Evolutionary conservation across 2,329 filamentous ascomycete species (phyloP).

Genomic region (Aspergillus sp.): DNA sequence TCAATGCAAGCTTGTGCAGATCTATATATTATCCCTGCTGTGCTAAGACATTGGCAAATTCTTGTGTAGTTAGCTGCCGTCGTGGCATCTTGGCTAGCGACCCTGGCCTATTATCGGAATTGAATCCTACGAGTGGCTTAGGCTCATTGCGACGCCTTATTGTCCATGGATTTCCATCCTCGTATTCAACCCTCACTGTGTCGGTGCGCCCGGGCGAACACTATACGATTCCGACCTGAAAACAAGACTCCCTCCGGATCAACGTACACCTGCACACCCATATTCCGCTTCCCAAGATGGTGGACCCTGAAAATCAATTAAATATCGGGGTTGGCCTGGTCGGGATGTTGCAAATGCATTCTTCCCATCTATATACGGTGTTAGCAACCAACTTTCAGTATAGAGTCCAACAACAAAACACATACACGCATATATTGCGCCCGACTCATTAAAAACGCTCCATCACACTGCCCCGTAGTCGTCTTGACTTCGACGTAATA

Average conservation of each 20-base stretch:
- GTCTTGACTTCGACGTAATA: slow-evolving; percentile 57
- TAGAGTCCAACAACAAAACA: background rate
- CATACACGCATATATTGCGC: slow-evolving; percentile 44
- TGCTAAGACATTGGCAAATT: too few relatives aligned
- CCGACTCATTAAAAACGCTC: slow-evolving; percentile 51
- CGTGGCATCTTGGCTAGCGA: too few relatives aligned
- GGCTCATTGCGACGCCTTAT: too few relatives aligned
- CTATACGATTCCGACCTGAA: background rate
- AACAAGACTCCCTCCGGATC: slow-evolving; percentile 32
- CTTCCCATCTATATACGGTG: background rate
- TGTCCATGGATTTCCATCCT: too few relatives aligned
- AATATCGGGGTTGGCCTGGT: slow-evolving; percentile 16
- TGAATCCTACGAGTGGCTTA: too few relatives aligned
- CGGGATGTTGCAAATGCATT: background rate
- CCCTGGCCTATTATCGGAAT: too few relatives aligned
- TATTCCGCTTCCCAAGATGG: slow-evolving; percentile 30
- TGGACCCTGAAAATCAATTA: slow-evolving; percentile 47
- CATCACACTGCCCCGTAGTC: slow-evolving; percentile 39
- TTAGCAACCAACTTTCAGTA: background rate
- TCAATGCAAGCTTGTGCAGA: too few relatives aligned
- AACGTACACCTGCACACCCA: slow-evolving; percentile 40
- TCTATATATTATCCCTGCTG: too few relatives aligned
- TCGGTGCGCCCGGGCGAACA: background rate
- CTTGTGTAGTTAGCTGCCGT: too few relatives aligned
- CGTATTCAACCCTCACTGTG: too few relatives aligned